phyloP scores from a whole-genome alignment of 2,329 filamentous ascomycete species.

The Stagonosporopsis rhizophila region DNA sequence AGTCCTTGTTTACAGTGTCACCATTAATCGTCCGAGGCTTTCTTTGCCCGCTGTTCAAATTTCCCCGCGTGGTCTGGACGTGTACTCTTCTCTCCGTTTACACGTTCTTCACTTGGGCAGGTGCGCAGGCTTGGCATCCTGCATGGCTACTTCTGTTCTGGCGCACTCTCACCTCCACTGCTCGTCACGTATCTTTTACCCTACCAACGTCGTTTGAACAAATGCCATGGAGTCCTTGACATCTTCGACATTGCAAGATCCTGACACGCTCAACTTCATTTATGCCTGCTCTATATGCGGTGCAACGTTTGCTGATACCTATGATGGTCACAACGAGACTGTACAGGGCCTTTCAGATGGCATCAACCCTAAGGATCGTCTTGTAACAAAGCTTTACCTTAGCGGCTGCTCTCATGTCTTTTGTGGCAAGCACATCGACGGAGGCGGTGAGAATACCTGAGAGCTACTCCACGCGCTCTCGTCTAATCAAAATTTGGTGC shows the following conservation, averaged over 20 bases:
- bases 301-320: constrained; percentile 54
- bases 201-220: not conserved
- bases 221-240: constrained; percentile 23
- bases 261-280: constrained; percentile 55
- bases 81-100: not conserved
- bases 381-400: constrained; percentile 56
- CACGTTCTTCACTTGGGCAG: constrained; percentile 8
- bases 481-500: constrained; percentile 1
- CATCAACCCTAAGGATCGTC: constrained; percentile 45
- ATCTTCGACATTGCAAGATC: constrained; percentile 18
- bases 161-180: constrained; percentile 2
- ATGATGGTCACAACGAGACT: constrained; percentile 48
- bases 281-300: constrained; percentile 59
- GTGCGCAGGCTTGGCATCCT: constrained; percentile 27
- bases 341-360: constrained; percentile 49
- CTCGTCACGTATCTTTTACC: constrained; percentile 10
- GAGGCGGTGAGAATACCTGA: constrained; percentile 53
- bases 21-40: not conserved
- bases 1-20: not conserved
- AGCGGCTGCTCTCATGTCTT: constrained; percentile 58
- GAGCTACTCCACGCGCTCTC: not conserved
- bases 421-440: constrained; percentile 57
- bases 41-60: too few species aligned
- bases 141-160: constrained; percentile 23
- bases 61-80: too few species aligned